phyloP scores from a whole-genome alignment of 352 stramenopile genomes.

The Phytophthora gonapodyides region DNA sequence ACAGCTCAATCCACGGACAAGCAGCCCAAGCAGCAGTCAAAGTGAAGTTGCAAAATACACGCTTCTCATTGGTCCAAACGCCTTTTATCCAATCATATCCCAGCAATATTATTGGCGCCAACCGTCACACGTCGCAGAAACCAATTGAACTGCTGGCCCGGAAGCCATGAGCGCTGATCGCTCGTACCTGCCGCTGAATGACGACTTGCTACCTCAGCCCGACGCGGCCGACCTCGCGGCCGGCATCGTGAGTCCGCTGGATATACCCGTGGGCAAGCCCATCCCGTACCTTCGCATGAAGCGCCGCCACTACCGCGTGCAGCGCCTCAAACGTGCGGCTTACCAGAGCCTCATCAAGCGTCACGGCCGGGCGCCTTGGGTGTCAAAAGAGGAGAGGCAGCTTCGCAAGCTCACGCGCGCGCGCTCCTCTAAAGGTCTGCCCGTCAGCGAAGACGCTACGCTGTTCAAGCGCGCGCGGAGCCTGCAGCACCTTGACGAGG shows the following conservation, averaged over 20 bases:
- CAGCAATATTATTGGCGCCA: background rate
- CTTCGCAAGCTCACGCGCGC: slow-evolving; percentile 15
- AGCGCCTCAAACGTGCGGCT: background rate
- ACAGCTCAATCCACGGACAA: background rate
- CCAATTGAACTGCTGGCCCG: slow-evolving; percentile 19
- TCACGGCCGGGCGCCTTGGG: slow-evolving; percentile 4
- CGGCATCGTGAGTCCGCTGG: slow-evolving; percentile 19
- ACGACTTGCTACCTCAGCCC: slow-evolving; percentile 4
- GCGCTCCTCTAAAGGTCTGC: slow-evolving; percentile 21
- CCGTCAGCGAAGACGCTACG: slow-evolving; percentile 8
- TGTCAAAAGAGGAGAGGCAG: background rate
- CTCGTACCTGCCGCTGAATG: slow-evolving; percentile 1
- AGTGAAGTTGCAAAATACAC: slow-evolving; percentile 10
- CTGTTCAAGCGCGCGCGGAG: slow-evolving; percentile 4
- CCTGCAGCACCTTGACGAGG: slow-evolving; percentile 32
- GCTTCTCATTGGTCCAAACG: background rate
- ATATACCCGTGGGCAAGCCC: slow-evolving; percentile 12
- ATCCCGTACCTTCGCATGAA: slow-evolving; percentile 17
- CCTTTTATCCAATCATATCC: background rate
- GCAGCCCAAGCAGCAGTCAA: background rate
- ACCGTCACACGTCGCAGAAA: slow-evolving; percentile 25
- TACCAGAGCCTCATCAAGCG: background rate
- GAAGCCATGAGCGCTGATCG: background rate
- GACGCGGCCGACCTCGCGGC: slow-evolving; percentile 2
- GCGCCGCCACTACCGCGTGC: slow-evolving; percentile 2